Conservation (phyloP, 2,329 filamentous ascomycete genomes). For the Anisogramma anomala region DNA sequence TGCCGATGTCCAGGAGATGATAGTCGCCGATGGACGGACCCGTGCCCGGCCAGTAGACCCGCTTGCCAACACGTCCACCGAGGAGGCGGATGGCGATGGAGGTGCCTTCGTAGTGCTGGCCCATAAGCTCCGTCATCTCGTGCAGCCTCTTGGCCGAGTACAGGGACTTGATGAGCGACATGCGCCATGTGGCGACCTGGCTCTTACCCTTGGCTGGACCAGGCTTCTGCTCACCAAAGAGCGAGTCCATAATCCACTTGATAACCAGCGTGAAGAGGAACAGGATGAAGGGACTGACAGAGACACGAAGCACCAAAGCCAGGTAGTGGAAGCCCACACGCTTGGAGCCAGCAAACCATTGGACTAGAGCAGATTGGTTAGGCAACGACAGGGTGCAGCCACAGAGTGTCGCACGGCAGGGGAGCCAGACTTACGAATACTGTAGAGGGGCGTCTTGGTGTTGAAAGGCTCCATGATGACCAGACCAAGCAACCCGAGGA, state of each 20-base stretch:
- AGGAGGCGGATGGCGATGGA: conserved; percentile 38
- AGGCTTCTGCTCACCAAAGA: conserved; percentile 28
- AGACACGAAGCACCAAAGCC: conserved; percentile 29
- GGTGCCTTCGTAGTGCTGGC: conserved; percentile 43
- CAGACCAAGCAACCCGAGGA: conserved; percentile 33
- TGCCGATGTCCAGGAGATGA: conserved; percentile 42
- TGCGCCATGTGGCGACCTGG: conserved; percentile 32
- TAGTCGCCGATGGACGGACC: conserved; percentile 43
- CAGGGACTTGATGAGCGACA: conserved; percentile 31
- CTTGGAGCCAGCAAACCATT: conserved; percentile 36
- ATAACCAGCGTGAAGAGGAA: conserved; percentile 31
- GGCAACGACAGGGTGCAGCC: too few species aligned
- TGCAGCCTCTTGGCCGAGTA: conserved; percentile 33
- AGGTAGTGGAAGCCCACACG: conserved; percentile 40
- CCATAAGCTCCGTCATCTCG: conserved; percentile 38
- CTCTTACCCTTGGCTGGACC: conserved; percentile 22
- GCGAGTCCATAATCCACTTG: conserved; percentile 28
- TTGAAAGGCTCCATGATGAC: conserved; percentile 27
- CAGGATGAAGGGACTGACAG: conserved; percentile 32
- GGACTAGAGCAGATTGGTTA: neutral
- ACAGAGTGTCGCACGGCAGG: too few species aligned
- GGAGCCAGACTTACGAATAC: conserved; percentile 30
- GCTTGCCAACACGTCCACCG: conserved; percentile 39
- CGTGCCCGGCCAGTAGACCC: conserved; percentile 47
- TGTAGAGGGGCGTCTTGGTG: conserved; percentile 26